Base-by-base conservation (phyloP, 1,284 basidiomycete species). In the Cystobasidium pallidum region DNA sequence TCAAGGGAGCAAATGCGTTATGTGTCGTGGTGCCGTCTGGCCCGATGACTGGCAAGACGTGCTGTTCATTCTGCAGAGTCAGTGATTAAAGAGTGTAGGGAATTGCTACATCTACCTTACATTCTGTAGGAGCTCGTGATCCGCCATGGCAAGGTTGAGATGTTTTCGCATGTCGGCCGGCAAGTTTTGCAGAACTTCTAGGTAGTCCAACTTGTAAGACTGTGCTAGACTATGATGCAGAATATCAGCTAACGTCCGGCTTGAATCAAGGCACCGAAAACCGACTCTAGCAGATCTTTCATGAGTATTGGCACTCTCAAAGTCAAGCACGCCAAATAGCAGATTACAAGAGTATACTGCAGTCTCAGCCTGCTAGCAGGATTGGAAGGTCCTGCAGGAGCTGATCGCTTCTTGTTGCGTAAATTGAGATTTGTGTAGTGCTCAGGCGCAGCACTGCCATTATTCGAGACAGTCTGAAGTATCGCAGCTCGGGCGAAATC, bases 301-400 rank as follows among this genome's bases (percentile, higher is more conserved):
- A 78, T 66, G 36, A 77, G 72, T 24, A 78, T 70, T 1, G 78
- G 78, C 2, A 78, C 43, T 0, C 75, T 65, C 0, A 78, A 39
- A 0, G 76, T 75, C 17, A 75, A 17, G 55, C 76, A 76, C 2
- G 73, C 65, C 21, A 78, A 74, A 73, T 78, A 78, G 55, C 77
- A 52, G 19, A 78, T 47, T 41, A 76, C 63, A 7, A 78, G 75
- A 8, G 73, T 74, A 32, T 64, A 74, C n/a, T 70, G 55, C 6
- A 68, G 45, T n/a, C 57, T 51, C 15, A 74, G 41, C 28, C 24
- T 58, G 7, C 19, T 2, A 19, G 65, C 36, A 6, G 65, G 55
- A 26, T 73, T 49, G 26, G 39, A 64, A 1, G 32, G 24, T 3
- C 34, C 19, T 64, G 51, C 11, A 21, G 15, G 34, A 54, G 15